These are phyloP conservation scores for Cucurbita ficifolia DNA, from an alignment of 306 rosid genomes.

Conservation along the genomic window DNA sequence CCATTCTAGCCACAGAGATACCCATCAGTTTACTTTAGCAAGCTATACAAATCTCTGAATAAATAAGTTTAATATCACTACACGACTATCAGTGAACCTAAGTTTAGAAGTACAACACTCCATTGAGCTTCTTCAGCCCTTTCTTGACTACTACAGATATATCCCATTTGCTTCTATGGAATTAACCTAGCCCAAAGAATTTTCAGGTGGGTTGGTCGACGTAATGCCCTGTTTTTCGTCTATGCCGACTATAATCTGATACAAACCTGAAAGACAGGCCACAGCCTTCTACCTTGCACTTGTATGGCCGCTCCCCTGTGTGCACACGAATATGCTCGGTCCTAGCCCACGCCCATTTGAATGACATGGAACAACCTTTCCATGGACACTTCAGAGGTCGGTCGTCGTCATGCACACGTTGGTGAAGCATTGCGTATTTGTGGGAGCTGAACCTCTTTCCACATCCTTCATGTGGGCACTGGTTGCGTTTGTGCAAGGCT, in stretches of 20 bases:
- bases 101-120: not conserved
- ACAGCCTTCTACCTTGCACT: conserved; percentile 75
- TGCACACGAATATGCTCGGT: conserved; percentile 94
- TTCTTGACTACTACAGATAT: not conserved
- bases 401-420: conserved; percentile 73
- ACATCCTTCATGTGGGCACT: conserved; percentile 81
- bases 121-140: not conserved
- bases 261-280: conserved; percentile 88
- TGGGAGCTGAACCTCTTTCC: conserved; percentile 90
- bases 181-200: not conserved
- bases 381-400: conserved; percentile 97
- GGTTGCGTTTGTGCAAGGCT: conserved; percentile 59
- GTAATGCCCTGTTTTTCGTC: conserved; percentile 84
- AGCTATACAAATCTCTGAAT: conserved; percentile 3
- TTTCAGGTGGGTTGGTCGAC: conserved; percentile 31
- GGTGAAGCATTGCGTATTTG: conserved; percentile 72
- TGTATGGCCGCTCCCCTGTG: conserved; percentile 91
- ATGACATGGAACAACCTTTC: conserved; percentile 94
- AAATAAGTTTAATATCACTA: not conserved
- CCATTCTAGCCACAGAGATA: not conserved
- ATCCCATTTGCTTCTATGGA: not conserved
- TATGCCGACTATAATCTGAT: conserved; percentile 87
- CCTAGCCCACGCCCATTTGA: conserved; percentile 99
- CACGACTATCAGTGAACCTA: not conserved
- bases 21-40: not conserved